Base-by-base conservation (phyloP, 208 protist species). In the Leishmania major region DNA sequence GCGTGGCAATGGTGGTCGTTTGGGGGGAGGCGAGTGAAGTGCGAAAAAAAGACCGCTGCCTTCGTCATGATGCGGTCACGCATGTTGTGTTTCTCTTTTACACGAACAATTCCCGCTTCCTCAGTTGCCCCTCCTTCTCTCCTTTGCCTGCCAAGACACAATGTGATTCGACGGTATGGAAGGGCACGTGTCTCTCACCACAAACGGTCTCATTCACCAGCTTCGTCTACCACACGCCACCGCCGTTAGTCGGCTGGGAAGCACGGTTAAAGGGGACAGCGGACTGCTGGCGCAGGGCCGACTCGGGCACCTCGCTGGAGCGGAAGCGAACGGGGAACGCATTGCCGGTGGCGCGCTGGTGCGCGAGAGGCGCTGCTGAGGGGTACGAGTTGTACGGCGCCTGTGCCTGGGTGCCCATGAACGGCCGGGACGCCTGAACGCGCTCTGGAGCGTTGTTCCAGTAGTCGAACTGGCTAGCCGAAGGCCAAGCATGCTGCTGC, bases 381-480 rank as follows among this genome's bases (percentile, higher is more conserved):
- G 85, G 80, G 77, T 93, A 93, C 4, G 87, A 91, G 74, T 85
- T 91, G 82, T 93, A 93, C 77, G 89, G 90, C 69, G 87, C 75
- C 79, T 88, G 87, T 64, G 84, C 75, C 45, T 90, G 88, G 45
- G 79, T 47, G 22, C 78, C 77, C 72, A 82, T 77, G 64, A 85
- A 85, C 47, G 76, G 75, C 22, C 85, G 83, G 40, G 66, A 57
- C 45, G 82, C 78, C 37, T 57, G 72, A 43, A 84, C 89, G 49
- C 79, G 87, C 25, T 89, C 78, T 47, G 57, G 43, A 67, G 84
- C 80, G 78, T 76, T 85, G 60, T 73, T 83, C 78, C 81, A 81
- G 77, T 87, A 88, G 55, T 92, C 86, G 37, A 90, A 78, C 45
- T 72, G 62, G 66, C 84, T 75, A 10, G 69, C 67, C 53, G 83